Evolutionary conservation across 495 filamentous ascomycete genomes (phyloP), one percentile per base, ranked within the genome.

Genomic region (Chaetomidium leptoderma): DNA sequence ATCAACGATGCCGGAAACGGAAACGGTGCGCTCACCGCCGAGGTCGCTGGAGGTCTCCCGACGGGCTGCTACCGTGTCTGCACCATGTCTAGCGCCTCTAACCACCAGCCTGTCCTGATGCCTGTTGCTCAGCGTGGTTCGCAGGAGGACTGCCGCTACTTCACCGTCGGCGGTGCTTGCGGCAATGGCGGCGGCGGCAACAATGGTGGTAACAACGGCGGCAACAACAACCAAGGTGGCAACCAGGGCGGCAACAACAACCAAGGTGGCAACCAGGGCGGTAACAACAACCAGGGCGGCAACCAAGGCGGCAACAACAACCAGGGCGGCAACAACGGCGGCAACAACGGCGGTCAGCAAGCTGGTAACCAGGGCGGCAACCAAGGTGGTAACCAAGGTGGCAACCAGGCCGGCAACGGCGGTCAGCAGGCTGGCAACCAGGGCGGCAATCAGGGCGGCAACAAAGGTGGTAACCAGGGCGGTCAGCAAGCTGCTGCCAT

Each of bases 101-200:
- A 88, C 72, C 86, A 90, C 72, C 86, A 90, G 71, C 87, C 87
- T 48, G 87, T 89, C 13, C 66, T 87, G 32, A 90, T 90, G 86
- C 86, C 86, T 40, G 83, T 89, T 45, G 86, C 86, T 52, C 86
- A 88, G 71, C 83, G 86, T 69, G 86, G 86, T 65, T 72, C 83
- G 30, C 81, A 88, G 63, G 87, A 90, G 62, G 87, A 90, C 64
- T 90, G 87, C 70, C 76, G 75, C 45, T 83, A 83, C 65, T 90
- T 89, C 68, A 79, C 76, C 27, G 64, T 62, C 46, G 60, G 65
- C 67, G 72, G 67, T 50, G 64, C 69, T 48, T 67, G 64, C 52
- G 59, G 42, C 40, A 49, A 49, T 27, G 50, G 46, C 51, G 57
- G 55, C 36, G 61, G 63, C 37, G 43, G 55, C 52, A 63, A 62